Percentiles rank a stretch among this genome's conserved stretches.
Conservation (phyloP, 2,329 filamentous ascomycete species). For the Epichloe coenophiala region DNA sequence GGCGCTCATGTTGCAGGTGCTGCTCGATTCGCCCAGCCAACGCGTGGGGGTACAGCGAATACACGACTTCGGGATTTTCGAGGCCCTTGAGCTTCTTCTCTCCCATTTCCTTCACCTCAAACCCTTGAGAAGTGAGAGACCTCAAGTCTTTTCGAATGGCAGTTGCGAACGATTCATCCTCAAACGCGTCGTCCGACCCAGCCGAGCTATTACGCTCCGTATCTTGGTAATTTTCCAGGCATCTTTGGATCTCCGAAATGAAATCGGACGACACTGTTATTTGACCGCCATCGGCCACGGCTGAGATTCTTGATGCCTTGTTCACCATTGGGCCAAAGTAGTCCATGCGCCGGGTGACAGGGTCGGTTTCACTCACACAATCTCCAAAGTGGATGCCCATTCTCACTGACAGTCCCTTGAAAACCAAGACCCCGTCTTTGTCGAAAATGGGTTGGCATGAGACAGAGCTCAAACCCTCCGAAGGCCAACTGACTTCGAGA, state of each 20-base stretch:
- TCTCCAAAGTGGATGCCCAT: conserved; percentile 97
- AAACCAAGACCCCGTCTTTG: conserved; percentile 77
- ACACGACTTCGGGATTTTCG: conserved; percentile 92
- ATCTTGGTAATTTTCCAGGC: conserved; percentile 79
- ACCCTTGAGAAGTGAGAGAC: conserved; percentile 78
- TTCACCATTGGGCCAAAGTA: conserved; percentile 99
- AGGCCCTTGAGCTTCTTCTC: conserved; percentile 92
- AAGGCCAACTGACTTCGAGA: conserved; percentile 82
- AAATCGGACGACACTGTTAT: conserved; percentile 96
- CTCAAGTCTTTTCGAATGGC: conserved; percentile 79
- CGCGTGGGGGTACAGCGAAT: conserved; percentile 85
- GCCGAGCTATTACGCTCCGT: conserved; percentile 56
- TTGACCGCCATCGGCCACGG: conserved; percentile 89
- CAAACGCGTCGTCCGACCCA: conserved; percentile 53
- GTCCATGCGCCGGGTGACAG: conserved; percentile 95
- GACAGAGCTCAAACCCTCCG: conserved; percentile 77
- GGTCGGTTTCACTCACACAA: conserved; percentile 89
- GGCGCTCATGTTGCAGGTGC: conserved; percentile 39
- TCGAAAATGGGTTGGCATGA: conserved; percentile 75
- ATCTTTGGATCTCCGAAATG: conserved; percentile 87
- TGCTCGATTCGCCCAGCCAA: conserved; percentile 67
- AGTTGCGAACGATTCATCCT: conserved; percentile 60
- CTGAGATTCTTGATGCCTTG: conserved; percentile 83
- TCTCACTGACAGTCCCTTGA: conserved; percentile 83
- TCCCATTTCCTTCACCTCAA: conserved; percentile 92